Evolutionary conservation across 2,329 filamentous ascomycete genomes (phyloP).

Genomic region (Colletotrichum horii): DNA sequence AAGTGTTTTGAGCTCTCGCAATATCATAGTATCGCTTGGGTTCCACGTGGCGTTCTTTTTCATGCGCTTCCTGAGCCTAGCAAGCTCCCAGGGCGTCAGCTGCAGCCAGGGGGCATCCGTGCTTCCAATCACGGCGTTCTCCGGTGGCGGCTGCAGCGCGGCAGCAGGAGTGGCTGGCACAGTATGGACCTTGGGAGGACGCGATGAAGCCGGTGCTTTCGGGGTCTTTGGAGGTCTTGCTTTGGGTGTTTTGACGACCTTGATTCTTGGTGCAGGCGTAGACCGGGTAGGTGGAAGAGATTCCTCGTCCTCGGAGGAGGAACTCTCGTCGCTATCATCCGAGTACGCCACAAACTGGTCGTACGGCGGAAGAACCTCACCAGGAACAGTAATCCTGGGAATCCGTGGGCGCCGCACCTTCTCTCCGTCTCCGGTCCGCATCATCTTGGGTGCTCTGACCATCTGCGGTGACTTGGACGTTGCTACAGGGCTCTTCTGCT

Average conservation of each 20-base stretch:
- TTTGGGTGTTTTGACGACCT: conserved; percentile 46
- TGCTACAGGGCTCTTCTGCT: conserved; percentile 55
- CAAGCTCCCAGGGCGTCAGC: conserved; percentile 68
- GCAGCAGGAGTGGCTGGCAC: conserved; percentile 37
- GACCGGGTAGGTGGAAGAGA: conserved; percentile 30
- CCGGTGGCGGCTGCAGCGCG: conserved; percentile 61
- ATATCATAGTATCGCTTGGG: conserved; percentile 85
- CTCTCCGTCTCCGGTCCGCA: conserved; percentile 50
- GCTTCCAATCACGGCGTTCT: conserved; percentile 63
- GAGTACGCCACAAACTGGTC: conserved; percentile 67
- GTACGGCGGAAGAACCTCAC: conserved; percentile 69
- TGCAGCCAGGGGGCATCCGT: conserved; percentile 69
- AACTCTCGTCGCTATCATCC: conserved; percentile 58
- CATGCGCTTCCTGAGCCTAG: conserved; percentile 80
- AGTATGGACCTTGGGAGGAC: conserved; percentile 30
- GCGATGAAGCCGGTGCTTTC: conserved; percentile 32
- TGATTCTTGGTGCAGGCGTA: conserved; percentile 52
- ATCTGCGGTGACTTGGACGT: conserved; percentile 59
- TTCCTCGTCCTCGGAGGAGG: conserved; percentile 46
- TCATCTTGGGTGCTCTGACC: conserved; percentile 51
- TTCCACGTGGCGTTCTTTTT: conserved; percentile 91
- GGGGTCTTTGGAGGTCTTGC: conserved; percentile 41
- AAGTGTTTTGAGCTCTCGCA: conserved; percentile 74
- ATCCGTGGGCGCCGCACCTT: conserved; percentile 51
- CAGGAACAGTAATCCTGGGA: conserved; percentile 68